These are phyloP conservation scores for Nyssa sinensis DNA, from an alignment of 148 eudicot genomes.

Conservation along the genomic window DNA sequence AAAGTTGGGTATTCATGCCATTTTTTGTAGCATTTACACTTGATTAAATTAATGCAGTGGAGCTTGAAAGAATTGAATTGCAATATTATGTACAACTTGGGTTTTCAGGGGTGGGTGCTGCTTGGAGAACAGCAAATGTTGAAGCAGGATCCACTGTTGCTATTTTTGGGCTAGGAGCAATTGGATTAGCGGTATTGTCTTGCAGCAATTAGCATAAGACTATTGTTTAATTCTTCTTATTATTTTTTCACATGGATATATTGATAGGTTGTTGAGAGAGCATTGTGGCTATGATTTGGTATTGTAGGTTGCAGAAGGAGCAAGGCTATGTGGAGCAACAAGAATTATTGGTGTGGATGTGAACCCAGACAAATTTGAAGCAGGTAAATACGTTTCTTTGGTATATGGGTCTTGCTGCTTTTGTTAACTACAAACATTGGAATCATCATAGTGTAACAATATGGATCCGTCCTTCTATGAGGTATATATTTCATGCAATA, in stretches of 20 bases:
- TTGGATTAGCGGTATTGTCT: constrained; percentile 78
- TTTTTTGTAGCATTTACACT: constrained; percentile 7
- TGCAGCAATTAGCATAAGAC: not conserved
- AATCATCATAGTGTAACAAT: not conserved
- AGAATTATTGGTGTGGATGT: constrained; percentile 88
- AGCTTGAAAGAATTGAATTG: not conserved
- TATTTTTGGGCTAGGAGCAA: constrained; percentile 83
- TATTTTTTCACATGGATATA: not conserved
- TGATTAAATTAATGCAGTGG: not conserved
- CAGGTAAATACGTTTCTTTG: constrained; percentile 31
- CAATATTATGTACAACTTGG: not conserved
- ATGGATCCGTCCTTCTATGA: not conserved
- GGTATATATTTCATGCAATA: not conserved
- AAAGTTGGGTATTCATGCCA: too few relatives aligned
- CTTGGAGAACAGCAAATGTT: constrained; percentile 76
- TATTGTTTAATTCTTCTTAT: not conserved
- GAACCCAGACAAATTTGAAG: constrained; percentile 68
- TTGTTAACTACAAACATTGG: not conserved
- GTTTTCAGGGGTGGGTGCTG: constrained; percentile 80
- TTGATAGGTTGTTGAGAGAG: not conserved
- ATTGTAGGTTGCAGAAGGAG: constrained; percentile 86
- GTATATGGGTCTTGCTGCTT: not conserved
- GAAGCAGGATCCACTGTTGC: constrained; percentile 85
- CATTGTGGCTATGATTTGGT: constrained; percentile 2
- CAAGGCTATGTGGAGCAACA: constrained; percentile 79